Evolutionary conservation across 805 yeast species (phyloP).

Genomic region (Schizosaccharomyces japonicus): DNA sequence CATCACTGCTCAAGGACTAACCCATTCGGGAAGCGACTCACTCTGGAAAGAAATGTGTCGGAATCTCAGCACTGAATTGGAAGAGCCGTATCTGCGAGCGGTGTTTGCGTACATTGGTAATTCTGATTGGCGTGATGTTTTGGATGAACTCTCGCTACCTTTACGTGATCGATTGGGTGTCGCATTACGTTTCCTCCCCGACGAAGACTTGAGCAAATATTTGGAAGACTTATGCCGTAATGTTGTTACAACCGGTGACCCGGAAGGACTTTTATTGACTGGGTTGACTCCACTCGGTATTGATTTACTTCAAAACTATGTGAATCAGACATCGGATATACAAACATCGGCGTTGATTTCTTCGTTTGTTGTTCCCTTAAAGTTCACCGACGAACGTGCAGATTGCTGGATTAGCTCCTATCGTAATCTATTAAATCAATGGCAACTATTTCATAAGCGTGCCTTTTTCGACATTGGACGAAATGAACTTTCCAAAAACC

Average conservation of each 20-base stretch:
- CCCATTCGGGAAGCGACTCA: conserved; percentile 31
- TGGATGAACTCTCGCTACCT: conserved; percentile 74
- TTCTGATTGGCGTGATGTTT: conserved; percentile 86
- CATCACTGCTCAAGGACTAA: conserved; percentile 31
- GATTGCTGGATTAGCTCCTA: conserved; percentile 61
- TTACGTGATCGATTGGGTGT: conserved; percentile 73
- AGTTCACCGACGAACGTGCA: conserved; percentile 47
- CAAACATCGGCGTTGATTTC: conserved; percentile 75
- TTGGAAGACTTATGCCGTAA: conserved; percentile 43
- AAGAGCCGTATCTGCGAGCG: conserved; percentile 71
- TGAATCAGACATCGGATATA: conserved; percentile 69
- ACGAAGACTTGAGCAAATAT: conserved; percentile 46
- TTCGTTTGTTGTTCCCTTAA: conserved; percentile 62
- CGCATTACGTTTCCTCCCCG: conserved; percentile 65
- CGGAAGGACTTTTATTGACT: conserved; percentile 73
- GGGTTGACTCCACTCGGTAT: conserved; percentile 78
- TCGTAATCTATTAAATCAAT: conserved; percentile 43
- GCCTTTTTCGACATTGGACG: conserved; percentile 72
- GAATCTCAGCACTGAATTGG: conserved; percentile 62
- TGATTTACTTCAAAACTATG: conserved; percentile 61
- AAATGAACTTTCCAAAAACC: conserved; percentile 33
- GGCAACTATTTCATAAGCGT: conserved; percentile 54
- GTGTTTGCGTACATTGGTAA: conserved; percentile 86
- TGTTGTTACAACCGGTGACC: conserved; percentile 56
- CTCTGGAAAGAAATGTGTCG: conserved; percentile 83